A percentile compares a stretch with the other conserved stretches of the same genome.
Evolutionary conservation across 1,284 basidiomycete genomes (phyloP).

Genomic region (Trametes pubescens): DNA sequence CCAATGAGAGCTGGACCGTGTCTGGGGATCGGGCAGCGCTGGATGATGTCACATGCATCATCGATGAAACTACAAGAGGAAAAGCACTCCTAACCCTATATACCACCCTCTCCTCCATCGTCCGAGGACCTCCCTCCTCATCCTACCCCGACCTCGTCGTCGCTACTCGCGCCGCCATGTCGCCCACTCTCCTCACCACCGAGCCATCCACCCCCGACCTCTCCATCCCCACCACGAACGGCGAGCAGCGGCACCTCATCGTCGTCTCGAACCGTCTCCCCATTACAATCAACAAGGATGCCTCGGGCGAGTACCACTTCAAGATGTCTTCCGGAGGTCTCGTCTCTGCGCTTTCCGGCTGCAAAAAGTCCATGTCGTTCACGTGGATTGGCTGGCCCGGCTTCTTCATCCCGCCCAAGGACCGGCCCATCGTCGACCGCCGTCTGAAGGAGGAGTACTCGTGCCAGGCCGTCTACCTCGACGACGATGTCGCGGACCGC

Average conservation of each 20-base stretch:
- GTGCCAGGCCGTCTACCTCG: conserved; percentile 97
- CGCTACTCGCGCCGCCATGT: conserved; percentile 29
- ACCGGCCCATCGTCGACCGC: conserved; percentile 86
- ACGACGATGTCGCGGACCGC: conserved; percentile 95
- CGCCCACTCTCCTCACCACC: conserved; percentile 30
- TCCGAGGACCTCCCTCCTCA: conserved; percentile 9
- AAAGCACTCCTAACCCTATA: conserved; percentile 29
- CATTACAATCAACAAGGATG: conserved; percentile 91
- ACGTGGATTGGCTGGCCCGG: conserved; percentile 97
- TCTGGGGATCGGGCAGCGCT: conserved; percentile 5
- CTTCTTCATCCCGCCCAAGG: conserved; percentile 89
- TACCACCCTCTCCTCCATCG: not conserved
- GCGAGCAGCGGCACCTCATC: conserved; percentile 78
- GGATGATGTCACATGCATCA: conserved; percentile 36
- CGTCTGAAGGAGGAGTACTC: conserved; percentile 94
- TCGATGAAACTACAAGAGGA: conserved; percentile 34
- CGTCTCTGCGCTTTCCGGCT: conserved; percentile 92
- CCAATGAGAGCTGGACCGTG: conserved; percentile 20
- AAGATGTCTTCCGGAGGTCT: conserved; percentile 97
- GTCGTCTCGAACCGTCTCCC: conserved; percentile 97
- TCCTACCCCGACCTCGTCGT: conserved; percentile 42
- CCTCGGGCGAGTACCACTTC: conserved; percentile 90
- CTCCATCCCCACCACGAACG: conserved; percentile 35
- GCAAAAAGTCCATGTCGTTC: conserved; percentile 96
- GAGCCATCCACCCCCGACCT: conserved; percentile 43